Conservation (phyloP, 768 basidiomycete species). For the Chiua virens region DNA sequence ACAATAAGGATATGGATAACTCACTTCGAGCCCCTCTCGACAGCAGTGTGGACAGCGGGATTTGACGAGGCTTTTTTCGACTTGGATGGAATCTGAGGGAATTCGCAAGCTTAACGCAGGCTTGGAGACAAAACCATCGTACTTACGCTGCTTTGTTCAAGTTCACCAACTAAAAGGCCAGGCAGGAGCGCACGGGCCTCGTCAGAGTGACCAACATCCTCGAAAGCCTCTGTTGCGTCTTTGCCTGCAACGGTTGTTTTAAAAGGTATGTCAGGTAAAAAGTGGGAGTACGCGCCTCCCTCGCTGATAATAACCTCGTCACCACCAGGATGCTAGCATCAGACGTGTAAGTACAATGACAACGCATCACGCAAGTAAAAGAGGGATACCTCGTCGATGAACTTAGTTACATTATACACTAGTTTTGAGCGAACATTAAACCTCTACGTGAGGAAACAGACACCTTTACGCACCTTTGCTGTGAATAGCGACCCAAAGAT, state of each 20-base stretch:
- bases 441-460: not conserved
- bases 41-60: constrained; percentile 41
- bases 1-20: constrained; percentile 21
- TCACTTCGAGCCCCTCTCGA: constrained; percentile 70
- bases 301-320: constrained; percentile 97
- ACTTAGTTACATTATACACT: constrained; percentile 94
- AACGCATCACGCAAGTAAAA: not conserved
- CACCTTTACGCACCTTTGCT: constrained; percentile 62
- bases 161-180: constrained; percentile 78
- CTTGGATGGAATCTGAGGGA: constrained; percentile 48
- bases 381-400: constrained; percentile 83
- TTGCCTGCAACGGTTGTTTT: constrained; percentile 56
- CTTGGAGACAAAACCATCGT: not conserved
- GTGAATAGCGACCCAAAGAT: constrained; percentile 79
- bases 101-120: constrained; percentile 1
- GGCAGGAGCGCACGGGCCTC: constrained; percentile 88
- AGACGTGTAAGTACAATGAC: constrained; percentile 4
- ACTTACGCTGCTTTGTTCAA: constrained; percentile 69
- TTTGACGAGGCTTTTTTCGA: constrained; percentile 48
- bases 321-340: constrained; percentile 85
- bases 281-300: constrained; percentile 59
- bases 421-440: constrained; percentile 12
- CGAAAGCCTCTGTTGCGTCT: constrained; percentile 97
- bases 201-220: constrained; percentile 99
- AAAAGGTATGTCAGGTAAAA: not conserved